Conservation (phyloP, 805 yeast genomes). For the Kuraishia cidri region DNA sequence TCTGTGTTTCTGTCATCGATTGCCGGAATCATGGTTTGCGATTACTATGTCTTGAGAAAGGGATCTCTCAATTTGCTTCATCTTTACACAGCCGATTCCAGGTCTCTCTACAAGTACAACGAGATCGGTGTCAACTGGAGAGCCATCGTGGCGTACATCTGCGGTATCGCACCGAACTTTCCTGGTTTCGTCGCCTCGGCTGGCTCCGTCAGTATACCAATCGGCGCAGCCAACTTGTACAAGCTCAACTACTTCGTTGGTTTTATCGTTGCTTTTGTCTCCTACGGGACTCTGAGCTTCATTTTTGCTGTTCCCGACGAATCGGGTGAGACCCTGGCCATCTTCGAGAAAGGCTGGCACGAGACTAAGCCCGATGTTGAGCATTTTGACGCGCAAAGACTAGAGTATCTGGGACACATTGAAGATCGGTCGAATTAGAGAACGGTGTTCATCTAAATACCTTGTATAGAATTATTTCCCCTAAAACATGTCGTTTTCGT, state of each 20-base stretch:
- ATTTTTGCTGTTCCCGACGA: slow-evolving; percentile 40
- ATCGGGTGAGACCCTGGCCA: slow-evolving; percentile 21
- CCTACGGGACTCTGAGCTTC: slow-evolving; percentile 44
- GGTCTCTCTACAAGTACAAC: slow-evolving; percentile 25
- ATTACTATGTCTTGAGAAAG: slow-evolving; percentile 27
- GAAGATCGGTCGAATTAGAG: no score
- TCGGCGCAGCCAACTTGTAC: slow-evolving; percentile 69
- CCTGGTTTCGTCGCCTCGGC: slow-evolving; percentile 37
- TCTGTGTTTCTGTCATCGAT: slow-evolving; percentile 26
- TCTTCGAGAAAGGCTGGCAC: no score
- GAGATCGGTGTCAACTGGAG: slow-evolving; percentile 33
- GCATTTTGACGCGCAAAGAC: slow-evolving; percentile 49
- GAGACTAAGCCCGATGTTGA: slow-evolving; percentile 60
- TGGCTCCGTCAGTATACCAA: slow-evolving; percentile 63
- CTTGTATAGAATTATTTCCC: no score
- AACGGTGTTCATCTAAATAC: no score
- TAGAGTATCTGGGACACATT: no score
- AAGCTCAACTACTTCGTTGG: slow-evolving; percentile 73
- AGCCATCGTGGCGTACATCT: slow-evolving; percentile 31
- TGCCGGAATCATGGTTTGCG: slow-evolving; percentile 22
- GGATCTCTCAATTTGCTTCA: slow-evolving; percentile 29
- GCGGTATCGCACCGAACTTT: slow-evolving; percentile 33
- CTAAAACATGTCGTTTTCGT: slow-evolving; percentile 51
- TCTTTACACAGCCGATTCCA: slow-evolving; percentile 19
- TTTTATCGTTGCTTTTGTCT: slow-evolving; percentile 43